phyloP scores from a whole-genome alignment of 2,329 filamentous ascomycete species.

The Colletotrichum ledebouriae region DNA sequence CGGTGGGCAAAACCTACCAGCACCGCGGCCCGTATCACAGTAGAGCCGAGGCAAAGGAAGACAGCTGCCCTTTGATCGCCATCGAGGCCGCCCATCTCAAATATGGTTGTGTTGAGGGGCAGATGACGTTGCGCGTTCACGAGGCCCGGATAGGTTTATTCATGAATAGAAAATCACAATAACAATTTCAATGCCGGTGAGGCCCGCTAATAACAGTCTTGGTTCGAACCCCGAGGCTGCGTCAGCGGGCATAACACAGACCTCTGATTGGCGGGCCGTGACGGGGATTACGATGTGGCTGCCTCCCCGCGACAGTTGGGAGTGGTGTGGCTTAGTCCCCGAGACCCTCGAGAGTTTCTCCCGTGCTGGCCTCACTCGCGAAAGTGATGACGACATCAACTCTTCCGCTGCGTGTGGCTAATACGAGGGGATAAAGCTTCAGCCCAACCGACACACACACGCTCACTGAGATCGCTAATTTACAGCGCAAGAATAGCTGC shows the following conservation, averaged over 20 bases:
- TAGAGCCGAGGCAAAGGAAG: not conserved
- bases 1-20: no score
- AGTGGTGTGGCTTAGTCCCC: slow-evolving; percentile 2
- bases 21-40: no score
- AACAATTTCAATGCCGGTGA: not conserved
- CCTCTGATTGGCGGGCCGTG: no score
- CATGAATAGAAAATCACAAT: slow-evolving; percentile 7
- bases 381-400: slow-evolving; percentile 17
- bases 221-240: no score
- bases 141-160: not conserved
- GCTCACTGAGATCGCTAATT: not conserved
- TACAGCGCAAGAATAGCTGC: not conserved
- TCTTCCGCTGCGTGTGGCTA: slow-evolving; percentile 6
- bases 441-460: slow-evolving; percentile 9
- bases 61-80: not conserved
- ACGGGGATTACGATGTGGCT: no score
- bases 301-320: no score
- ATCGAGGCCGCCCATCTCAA: not conserved
- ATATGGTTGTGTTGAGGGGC: no score
- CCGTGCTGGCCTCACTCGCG: no score
- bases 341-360: slow-evolving; percentile 1
- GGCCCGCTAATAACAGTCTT: no score
- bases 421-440: slow-evolving; percentile 11
- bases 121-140: not conserved
- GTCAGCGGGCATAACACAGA: no score